Evolutionary conservation across 179 eudicot genomes (phyloP).

Genomic region (Silene noctiflora): DNA sequence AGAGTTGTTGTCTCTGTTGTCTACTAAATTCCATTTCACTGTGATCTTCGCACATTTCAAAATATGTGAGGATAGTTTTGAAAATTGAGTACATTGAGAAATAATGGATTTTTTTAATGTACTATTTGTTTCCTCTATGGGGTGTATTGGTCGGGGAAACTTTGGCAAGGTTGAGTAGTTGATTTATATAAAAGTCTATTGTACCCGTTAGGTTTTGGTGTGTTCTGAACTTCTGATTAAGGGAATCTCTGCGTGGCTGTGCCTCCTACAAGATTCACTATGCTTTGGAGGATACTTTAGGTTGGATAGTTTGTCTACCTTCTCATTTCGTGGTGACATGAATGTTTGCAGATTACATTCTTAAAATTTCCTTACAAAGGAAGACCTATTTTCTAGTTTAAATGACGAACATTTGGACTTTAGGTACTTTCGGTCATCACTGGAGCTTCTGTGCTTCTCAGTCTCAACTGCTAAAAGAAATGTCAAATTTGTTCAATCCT

Average conservation of each 20-base stretch:
- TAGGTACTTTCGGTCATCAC: background rate
- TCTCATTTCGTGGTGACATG: background rate
- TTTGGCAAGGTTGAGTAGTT: background rate
- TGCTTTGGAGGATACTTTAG: background rate
- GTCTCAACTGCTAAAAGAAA: too few relatives aligned
- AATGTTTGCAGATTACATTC: background rate
- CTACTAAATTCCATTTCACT: too few relatives aligned
- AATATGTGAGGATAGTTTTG: too few relatives aligned
- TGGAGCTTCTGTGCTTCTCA: too few relatives aligned
- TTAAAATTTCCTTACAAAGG: background rate
- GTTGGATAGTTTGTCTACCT: background rate
- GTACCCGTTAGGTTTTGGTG: too few relatives aligned
- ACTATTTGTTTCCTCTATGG: background rate
- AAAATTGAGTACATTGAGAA: too few relatives aligned
- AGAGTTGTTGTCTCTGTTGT: too few relatives aligned
- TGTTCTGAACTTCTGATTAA: too few relatives aligned
- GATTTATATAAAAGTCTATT: background rate
- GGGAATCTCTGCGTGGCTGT: too few relatives aligned
- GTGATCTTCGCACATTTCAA: too few relatives aligned
- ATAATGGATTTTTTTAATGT: too few relatives aligned
- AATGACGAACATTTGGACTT: slow-evolving; percentile 6
- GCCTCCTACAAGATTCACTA: background rate
- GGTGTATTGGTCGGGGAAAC: background rate
- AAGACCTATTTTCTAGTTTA: background rate
- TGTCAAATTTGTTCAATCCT: too few relatives aligned